Evolutionary conservation across 2,329 filamentous ascomycete species (phyloP).

Genomic region (Paecilomyces variotii): DNA sequence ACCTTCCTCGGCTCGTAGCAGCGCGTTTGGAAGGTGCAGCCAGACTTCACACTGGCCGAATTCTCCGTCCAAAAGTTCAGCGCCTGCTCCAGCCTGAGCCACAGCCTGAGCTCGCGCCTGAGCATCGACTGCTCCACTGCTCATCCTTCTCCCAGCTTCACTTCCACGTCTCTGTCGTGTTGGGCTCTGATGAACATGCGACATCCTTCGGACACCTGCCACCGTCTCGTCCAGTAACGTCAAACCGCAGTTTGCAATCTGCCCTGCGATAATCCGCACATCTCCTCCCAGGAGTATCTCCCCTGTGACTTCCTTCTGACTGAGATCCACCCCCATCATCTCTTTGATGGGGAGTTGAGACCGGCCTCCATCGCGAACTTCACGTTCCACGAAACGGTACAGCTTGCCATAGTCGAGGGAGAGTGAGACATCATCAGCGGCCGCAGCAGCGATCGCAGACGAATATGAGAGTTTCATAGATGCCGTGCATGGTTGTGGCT

Average conservation of each 20-base stretch:
- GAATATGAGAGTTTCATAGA: constrained; percentile 37
- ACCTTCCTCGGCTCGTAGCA: constrained; percentile 36
- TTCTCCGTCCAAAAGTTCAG: constrained; percentile 18
- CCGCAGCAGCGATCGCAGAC: constrained; percentile 32
- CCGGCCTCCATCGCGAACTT: constrained; percentile 22
- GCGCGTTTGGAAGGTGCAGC: constrained; percentile 36
- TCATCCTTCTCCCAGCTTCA: constrained; percentile 8
- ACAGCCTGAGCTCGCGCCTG: constrained; percentile 5
- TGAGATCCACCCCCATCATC: constrained; percentile 20
- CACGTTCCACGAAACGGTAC: constrained; percentile 33
- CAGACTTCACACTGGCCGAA: constrained; percentile 31
- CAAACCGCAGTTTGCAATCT: constrained; percentile 27
- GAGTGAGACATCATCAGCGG: constrained; percentile 36
- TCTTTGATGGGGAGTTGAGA: constrained; percentile 14
- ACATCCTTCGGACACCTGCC: constrained; percentile 26
- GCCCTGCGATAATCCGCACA: constrained; percentile 25
- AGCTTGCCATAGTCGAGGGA: constrained; percentile 43
- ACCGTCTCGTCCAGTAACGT: constrained; percentile 30
- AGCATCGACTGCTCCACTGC: constrained; percentile 13
- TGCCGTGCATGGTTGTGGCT: constrained; percentile 38
- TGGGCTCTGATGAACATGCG: constrained; percentile 19
- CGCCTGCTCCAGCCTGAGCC: constrained; percentile 1
- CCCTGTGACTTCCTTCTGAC: constrained; percentile 7
- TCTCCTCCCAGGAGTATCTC: constrained; percentile 28
- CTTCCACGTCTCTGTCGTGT: constrained; percentile 8